phyloP scores from a whole-genome alignment of 83 land plant species.

The Picea abies region DNA sequence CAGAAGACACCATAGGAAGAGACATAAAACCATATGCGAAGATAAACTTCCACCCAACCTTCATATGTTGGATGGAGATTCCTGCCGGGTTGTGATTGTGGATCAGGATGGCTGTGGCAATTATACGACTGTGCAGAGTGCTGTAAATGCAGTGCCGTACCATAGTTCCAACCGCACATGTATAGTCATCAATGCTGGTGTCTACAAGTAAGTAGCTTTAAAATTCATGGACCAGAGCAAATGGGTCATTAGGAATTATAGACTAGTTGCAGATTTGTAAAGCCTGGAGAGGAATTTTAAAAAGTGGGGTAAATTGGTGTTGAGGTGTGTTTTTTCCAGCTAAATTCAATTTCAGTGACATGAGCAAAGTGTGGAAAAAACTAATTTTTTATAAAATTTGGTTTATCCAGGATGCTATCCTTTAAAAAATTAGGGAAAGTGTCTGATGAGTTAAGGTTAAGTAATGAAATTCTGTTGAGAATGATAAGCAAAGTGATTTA shows the following conservation, averaged over 20 bases:
- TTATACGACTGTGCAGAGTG: slow-evolving; percentile 67
- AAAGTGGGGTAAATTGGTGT: background rate
- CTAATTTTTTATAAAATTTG: too few relatives aligned
- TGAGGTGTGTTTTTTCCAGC: too few relatives aligned
- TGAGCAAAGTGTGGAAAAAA: background rate
- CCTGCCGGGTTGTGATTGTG: slow-evolving; percentile 33
- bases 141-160: slow-evolving; percentile 70
- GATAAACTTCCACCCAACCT: slow-evolving; percentile 4
- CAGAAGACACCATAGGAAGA: slow-evolving; percentile 11
- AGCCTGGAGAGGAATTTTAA: background rate
- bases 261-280: background rate
- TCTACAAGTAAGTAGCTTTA: slow-evolving; percentile 44
- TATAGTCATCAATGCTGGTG: slow-evolving; percentile 53
- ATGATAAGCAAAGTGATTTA: too few relatives aligned
- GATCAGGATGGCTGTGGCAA: slow-evolving; percentile 57
- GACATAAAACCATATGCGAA: background rate
- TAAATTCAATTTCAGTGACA: background rate
- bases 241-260: background rate
- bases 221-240: background rate
- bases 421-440: too few relatives aligned
- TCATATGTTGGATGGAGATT: background rate
- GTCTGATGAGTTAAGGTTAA: too few relatives aligned
- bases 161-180: slow-evolving; percentile 40
- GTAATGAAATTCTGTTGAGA: too few relatives aligned
- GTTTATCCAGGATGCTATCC: too few relatives aligned